Base-by-base conservation (phyloP, 2,329 filamentous ascomycete species). In the Phialophora expanda region DNA sequence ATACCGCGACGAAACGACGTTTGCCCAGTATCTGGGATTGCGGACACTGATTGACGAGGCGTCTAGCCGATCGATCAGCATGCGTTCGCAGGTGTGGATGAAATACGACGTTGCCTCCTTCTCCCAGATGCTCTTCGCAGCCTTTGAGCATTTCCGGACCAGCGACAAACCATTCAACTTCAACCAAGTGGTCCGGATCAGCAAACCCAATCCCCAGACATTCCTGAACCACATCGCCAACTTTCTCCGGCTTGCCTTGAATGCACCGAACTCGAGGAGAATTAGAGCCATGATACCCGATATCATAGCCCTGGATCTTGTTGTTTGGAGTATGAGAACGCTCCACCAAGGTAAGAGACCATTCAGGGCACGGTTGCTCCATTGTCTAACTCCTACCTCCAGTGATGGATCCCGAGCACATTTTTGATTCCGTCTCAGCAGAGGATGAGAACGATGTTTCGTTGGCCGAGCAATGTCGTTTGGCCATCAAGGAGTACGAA, bases 91-190 rank as follows among this genome's bases (percentile, higher is more conserved):
- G 17, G 32, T 32, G 3, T 61, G 58, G 58, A 61, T 61, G 58
- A 61, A 44, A 26, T 61, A 61, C 30, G 53, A 61, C 6, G 58
- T 54, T 12, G 51, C 58, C 3, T 61, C 58, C 32, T 46, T 61
- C 48, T 61, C 58, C 1, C 58, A 61, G 20, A 55, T 55, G 38
- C 58, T 61, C 48, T 61, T 61, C 24, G 48, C 58, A 9, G 58
- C 58, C 17, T 66, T 66, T 38, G 59, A 60, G 24, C 58, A 61
- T 24, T 58, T 66, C 48, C 44, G 59, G 30, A 59, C 59, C 26
- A 62, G 38, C 38, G 57, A 61, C 32, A 41, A 44, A 38, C 53
- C 64, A 6, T 66, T 66, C 64, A 59, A 62, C 50, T 61, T 61
- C 48, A 61, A 54, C 48, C 28, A 61, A 20, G 48, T 44, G 4